Conservation (phyloP, 768 basidiomycete species). For the Artomyces pyxidatus region DNA sequence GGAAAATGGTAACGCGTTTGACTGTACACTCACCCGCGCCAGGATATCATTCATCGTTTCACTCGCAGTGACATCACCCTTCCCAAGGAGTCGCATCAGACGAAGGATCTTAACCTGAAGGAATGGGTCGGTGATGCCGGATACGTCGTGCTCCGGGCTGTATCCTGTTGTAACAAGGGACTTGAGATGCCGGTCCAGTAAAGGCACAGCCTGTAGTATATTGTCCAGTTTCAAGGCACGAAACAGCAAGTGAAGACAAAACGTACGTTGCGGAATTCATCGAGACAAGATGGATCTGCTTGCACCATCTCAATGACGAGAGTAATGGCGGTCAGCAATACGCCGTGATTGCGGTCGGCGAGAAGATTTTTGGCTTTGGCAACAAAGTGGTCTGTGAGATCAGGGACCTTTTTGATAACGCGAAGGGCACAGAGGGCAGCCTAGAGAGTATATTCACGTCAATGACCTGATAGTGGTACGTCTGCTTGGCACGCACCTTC, state of each 20-base stretch:
- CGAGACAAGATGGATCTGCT: constrained; percentile 58
- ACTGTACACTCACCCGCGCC: constrained; percentile 57
- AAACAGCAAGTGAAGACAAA: no score
- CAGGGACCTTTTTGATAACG: constrained; percentile 93
- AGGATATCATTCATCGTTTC: constrained; percentile 98
- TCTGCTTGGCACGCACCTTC: constrained; percentile 71
- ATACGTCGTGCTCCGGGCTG: constrained; percentile 97
- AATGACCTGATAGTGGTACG: no score
- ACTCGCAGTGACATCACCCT: constrained; percentile 76
- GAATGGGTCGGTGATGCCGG: constrained; percentile 98
- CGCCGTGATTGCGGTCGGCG: constrained; percentile 95
- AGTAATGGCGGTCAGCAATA: constrained; percentile 88
- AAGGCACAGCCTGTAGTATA: constrained; percentile 68
- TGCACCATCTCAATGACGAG: constrained; percentile 94
- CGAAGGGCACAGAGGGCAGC: constrained; percentile 92
- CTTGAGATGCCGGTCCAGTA: constrained; percentile 92
- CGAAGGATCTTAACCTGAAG: constrained; percentile 90
- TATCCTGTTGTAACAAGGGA: constrained; percentile 93
- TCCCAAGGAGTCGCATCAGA: constrained; percentile 81
- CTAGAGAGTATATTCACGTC: no score
- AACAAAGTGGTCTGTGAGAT: constrained; percentile 88
- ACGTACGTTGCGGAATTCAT: constrained; percentile 85
- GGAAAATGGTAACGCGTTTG: background rate
- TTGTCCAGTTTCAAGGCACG: no score
- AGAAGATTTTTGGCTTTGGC: constrained; percentile 83